Evolutionary conservation across 2,329 filamentous ascomycete genomes (phyloP), one percentile per base, ranked within the genome.

Genomic region (Cladophialophora exuberans): DNA sequence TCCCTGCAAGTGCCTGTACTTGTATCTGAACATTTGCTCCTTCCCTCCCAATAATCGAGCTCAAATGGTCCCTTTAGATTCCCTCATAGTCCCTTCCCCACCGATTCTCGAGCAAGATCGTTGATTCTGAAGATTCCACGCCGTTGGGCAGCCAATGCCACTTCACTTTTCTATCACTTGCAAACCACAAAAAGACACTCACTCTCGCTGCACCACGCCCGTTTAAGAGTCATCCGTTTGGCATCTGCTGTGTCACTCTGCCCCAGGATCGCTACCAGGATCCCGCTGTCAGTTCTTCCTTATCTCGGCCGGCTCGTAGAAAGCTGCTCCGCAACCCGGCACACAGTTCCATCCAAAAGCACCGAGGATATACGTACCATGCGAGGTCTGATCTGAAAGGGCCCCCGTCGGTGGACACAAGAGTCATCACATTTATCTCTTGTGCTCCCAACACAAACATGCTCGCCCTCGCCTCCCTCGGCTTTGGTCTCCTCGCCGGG

Each of bases 301-400:
- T 43, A 35, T 51, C 48, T 43, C 26, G 36, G 33, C 18, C 17
- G 23, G 26, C 28, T 13, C 28, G 7, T 18, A 35, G n/a, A 11
- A 18, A 33, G 39, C 5, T n/a, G 38, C 17, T 43, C 38, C 47
- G 35, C 35, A 39, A n/a, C 10, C 36, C 13, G 18, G 18, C 20
- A 30, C 31, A 33, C 28, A 41, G 20, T 33, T n/a, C 22, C 45
- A 39, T 39, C 47, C n/a, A 35, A 31, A 23, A 41, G 23, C 30
- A 35, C 45, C n/a, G n/a, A 48, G 39, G 42, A 26, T 30, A 45
- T 45, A 45, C 42, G 42, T 31, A 45, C 42, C 42, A 43, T 51
- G 38, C 48, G 48, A 51, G 48, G 35, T 51, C 48, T 20, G 48
- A 51, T 51, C 48, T 51, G 48, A 51, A 51, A 51, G 36, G 28